phyloP scores from a whole-genome alignment of 75 land plant genomes.

The Picea sitchensis region DNA sequence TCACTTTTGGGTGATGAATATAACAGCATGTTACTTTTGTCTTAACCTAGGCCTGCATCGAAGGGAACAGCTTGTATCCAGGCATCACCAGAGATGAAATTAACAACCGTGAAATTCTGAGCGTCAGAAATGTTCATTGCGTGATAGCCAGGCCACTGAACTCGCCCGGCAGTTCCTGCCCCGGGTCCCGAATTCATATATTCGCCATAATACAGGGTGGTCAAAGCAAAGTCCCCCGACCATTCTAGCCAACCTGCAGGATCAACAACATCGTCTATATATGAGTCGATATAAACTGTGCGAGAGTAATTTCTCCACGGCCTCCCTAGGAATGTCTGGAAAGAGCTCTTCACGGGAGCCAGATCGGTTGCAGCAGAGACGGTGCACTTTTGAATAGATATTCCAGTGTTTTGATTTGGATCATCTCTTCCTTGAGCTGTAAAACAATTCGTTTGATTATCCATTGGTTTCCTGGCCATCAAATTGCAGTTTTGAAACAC shows the following conservation, averaged over 20 bases:
- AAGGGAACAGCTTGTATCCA: not conserved
- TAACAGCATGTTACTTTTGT: too few species aligned
- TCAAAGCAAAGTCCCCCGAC: conserved; percentile 7
- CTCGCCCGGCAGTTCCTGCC: conserved; percentile 3
- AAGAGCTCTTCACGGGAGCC: not conserved
- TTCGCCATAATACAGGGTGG: conserved; percentile 25
- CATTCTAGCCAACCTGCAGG: conserved; percentile 26
- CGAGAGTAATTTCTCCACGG: conserved; percentile 15
- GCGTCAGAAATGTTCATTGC: conserved; percentile 10
- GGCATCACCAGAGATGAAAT: conserved; percentile 4
- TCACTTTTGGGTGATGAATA: too few species aligned
- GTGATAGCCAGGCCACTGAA: conserved; percentile 18
- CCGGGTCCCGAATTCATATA: conserved; percentile 17
- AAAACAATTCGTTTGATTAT: conserved; percentile 35
- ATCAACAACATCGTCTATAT: conserved; percentile 9
- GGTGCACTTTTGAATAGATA: conserved; percentile 28
- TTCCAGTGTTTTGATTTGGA: conserved; percentile 33
- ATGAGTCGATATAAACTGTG: conserved; percentile 16
- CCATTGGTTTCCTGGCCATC: conserved; percentile 30
- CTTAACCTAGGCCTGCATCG: not conserved
- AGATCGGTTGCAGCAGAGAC: conserved; percentile 18
- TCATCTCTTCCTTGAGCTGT: conserved; percentile 52
- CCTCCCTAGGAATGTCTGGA: conserved; percentile 10
- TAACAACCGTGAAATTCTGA: not conserved
- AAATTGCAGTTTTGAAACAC: conserved; percentile 47